phyloP scores from a whole-genome alignment of 2,329 filamentous ascomycete species.

The Neofusicoccum parvum region DNA sequence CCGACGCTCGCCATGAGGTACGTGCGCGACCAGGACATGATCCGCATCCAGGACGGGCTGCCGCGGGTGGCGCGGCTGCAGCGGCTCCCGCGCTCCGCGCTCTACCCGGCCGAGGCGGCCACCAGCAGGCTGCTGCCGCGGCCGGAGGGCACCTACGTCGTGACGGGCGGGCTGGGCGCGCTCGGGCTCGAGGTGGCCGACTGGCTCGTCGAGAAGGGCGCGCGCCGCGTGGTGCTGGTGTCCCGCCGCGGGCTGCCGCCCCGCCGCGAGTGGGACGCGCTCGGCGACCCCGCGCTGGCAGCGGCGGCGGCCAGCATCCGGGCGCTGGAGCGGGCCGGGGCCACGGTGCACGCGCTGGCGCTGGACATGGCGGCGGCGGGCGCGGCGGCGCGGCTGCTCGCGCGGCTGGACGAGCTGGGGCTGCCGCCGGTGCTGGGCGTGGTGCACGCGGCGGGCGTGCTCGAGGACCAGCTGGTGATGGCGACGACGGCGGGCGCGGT shows the following conservation, averaged over 20 bases:
- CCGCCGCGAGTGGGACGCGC: conserved; percentile 30
- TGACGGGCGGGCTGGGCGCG: conserved; percentile 46
- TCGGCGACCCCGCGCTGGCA: conserved; percentile 24
- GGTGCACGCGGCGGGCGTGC: conserved; percentile 45
- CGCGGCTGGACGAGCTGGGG: conserved; percentile 33
- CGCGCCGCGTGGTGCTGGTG: conserved; percentile 44
- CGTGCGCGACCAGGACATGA: conserved; percentile 40
- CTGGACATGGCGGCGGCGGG: conserved; percentile 39
- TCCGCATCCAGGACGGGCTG: conserved; percentile 43
- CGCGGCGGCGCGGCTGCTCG: conserved; percentile 27
- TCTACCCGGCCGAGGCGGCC: background rate
- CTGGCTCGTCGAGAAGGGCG: conserved; percentile 44
- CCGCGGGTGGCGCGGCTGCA: conserved; percentile 37
- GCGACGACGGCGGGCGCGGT: conserved; percentile 35
- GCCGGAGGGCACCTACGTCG: conserved; percentile 45
- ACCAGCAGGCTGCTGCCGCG: conserved; percentile 25
- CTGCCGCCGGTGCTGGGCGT: conserved; percentile 46
- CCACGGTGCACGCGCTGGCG: conserved; percentile 35
- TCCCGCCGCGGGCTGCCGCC: conserved; percentile 34
- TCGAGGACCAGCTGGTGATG: conserved; percentile 41
- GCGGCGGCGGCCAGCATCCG: conserved; percentile 24
- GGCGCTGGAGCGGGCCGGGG: conserved; percentile 29
- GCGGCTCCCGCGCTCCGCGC: conserved; percentile 25
- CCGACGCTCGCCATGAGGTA: conserved; percentile 43
- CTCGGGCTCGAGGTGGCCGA: conserved; percentile 43